Conservation (phyloP, 2,329 filamentous ascomycete genomes). For the Harringtonia lauricola region DNA sequence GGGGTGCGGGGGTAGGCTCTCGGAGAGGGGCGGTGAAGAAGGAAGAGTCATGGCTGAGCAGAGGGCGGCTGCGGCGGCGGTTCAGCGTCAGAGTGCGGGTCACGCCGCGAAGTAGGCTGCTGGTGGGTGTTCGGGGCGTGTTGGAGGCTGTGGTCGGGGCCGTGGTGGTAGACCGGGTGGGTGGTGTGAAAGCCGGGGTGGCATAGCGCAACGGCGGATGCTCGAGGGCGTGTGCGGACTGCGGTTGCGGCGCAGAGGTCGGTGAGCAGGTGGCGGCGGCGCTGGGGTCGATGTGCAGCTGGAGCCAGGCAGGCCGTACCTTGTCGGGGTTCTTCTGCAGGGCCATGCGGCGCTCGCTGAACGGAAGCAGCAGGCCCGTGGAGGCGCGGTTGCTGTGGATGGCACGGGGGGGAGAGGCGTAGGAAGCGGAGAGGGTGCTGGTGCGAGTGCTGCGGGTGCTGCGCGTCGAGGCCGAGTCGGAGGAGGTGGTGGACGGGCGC, state of each 20-base stretch:
- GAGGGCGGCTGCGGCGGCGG: slow-evolving; percentile 42
- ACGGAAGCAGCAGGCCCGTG: too few species aligned
- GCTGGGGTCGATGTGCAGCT: too few species aligned
- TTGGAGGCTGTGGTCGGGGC: background rate
- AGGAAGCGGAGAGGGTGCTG: too few species aligned
- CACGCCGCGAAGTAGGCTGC: slow-evolving; percentile 34
- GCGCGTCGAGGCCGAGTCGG: slow-evolving; percentile 1
- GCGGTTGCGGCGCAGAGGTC: too few species aligned
- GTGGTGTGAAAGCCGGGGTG: background rate
- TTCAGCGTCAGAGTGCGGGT: slow-evolving; percentile 41
- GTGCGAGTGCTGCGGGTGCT: background rate
- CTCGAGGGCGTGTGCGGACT: too few species aligned
- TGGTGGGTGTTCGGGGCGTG: slow-evolving; percentile 32
- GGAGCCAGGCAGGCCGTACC: too few species aligned
- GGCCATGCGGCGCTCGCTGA: too few species aligned
- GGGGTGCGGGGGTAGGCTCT: background rate
- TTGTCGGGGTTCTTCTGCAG: too few species aligned
- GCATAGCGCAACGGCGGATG: background rate
- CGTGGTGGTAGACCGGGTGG: background rate
- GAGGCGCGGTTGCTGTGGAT: too few species aligned
- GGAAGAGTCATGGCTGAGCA: slow-evolving; percentile 21
- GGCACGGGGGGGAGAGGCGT: too few species aligned
- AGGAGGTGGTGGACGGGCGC: slow-evolving; percentile 7
- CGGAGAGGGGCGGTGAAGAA: background rate
- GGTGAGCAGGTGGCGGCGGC: too few species aligned